A percentile compares a stretch with the other conserved stretches of the same genome.
Evolutionary conservation across 2,329 filamentous ascomycete species (phyloP).

Genomic region (Pseudomassariella vexata): DNA sequence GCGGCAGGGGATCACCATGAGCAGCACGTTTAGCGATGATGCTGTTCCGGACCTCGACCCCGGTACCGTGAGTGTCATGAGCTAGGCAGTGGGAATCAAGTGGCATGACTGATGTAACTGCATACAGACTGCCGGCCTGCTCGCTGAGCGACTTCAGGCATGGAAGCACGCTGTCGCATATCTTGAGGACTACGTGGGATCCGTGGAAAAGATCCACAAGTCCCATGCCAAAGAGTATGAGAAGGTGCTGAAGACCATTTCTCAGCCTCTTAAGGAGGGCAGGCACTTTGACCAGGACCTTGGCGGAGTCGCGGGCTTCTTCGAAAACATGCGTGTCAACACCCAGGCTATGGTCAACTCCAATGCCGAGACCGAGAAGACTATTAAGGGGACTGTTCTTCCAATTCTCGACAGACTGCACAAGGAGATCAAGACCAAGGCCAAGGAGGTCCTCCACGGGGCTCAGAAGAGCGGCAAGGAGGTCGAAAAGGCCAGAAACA

Average conservation of each 20-base stretch:
- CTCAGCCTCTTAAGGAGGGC: slow-evolving; percentile 77
- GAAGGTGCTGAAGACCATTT: slow-evolving; percentile 88
- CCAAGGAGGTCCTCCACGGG: slow-evolving; percentile 79
- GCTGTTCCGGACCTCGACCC: slow-evolving; percentile 54
- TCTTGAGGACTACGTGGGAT: slow-evolving; percentile 81
- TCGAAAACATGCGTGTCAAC: slow-evolving; percentile 90
- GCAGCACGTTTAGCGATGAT: slow-evolving; percentile 44
- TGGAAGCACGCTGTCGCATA: slow-evolving; percentile 95
- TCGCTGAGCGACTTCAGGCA: slow-evolving; percentile 81
- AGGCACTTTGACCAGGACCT: slow-evolving; percentile 88
- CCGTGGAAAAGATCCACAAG: slow-evolving; percentile 81
- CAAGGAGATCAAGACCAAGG: slow-evolving; percentile 94
- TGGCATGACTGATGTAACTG: too few species aligned
- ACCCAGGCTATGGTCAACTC: slow-evolving; percentile 84
- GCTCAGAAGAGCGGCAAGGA: slow-evolving; percentile 81
- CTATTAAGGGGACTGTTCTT: slow-evolving; percentile 76
- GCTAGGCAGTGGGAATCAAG: too few species aligned
- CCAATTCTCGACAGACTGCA: slow-evolving; percentile 88
- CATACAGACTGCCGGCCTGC: slow-evolving; percentile 65
- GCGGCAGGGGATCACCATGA: slow-evolving; percentile 39
- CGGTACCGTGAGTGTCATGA: slow-evolving; percentile 44
- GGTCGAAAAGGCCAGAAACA: slow-evolving; percentile 80
- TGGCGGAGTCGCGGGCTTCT: slow-evolving; percentile 83
- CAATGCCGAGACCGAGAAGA: slow-evolving; percentile 87
- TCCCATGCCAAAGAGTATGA: slow-evolving; percentile 91